Evolutionary conservation across 257 asterid species (phyloP), one percentile per base, ranked within the genome.

Genomic region (Nicotiana benthamiana): DNA sequence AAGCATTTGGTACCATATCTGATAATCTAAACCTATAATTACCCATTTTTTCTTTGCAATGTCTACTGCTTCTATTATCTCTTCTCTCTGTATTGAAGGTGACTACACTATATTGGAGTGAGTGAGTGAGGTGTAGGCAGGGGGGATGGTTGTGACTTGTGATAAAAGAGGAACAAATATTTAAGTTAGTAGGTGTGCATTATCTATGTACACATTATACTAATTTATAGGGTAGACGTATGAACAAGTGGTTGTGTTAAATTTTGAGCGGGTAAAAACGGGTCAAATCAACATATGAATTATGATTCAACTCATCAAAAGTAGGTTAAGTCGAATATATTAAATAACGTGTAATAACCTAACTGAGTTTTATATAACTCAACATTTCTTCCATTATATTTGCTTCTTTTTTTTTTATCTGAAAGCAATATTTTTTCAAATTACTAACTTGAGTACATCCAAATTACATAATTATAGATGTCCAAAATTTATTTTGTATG

Each of bases 1-100:
- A 93, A 85, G 95, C 86, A 83, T 87, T 90, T 74, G 97, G 95
- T 11, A 93, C 83, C 93, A 93, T 90, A 66, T 92, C 92, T 32
- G 93, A 90, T 13, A 93, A 82, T 80, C 83, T 92, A 82, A 93
- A 91, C 83, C 81, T 88, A 91, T 89, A 85, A 70, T 91, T 92
- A 4, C 97, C 93, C 98, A 93, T 91, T 52, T 18, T 51, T 20
- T 62, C 52, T 2, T 17, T 81, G 11, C 46, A 40, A 40, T 40
- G 10, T 40, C 46, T 30, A 30, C 6, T 40, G 46, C 46, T 40
- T 34, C 40, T 34, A 5, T 34, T 34, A 5, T 34, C 15, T 82
- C 68, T 61, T 80, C 26, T 30, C 36, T 57, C 9, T 52, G 28
- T 34, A 66, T 17, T 66, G 75, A 66, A 34, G 9, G 18, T 34